A percentile compares a stretch with the other conserved stretches of the same genome.
These are phyloP conservation scores for Phytophthora syringae DNA, from an alignment of 352 stramenopile genomes.

Conservation along the genomic window DNA sequence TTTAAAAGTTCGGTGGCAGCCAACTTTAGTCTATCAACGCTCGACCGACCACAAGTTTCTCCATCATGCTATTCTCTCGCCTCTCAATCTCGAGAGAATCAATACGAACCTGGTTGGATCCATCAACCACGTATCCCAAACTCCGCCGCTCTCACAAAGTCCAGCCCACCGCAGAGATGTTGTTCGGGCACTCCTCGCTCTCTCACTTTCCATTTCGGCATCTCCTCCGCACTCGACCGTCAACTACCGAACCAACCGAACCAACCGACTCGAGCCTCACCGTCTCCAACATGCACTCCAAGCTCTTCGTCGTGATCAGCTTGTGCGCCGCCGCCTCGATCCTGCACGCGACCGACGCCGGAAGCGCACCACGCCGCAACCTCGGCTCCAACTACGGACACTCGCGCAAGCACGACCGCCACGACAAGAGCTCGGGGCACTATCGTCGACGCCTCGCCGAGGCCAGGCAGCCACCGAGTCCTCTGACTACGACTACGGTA, in stretches of 20 bases:
- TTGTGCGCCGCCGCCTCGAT: conserved; percentile 20
- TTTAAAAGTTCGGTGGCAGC: too few species aligned
- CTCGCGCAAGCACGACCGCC: neutral
- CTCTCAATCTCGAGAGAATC: too few species aligned
- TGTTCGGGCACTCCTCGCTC: neutral
- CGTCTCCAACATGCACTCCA: conserved; percentile 26
- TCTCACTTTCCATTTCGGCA: conserved; percentile 11
- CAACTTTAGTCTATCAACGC: too few species aligned
- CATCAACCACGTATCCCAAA: neutral
- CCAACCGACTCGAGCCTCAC: neutral
- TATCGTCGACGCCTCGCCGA: conserved; percentile 32
- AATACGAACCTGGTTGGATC: neutral
- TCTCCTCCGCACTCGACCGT: neutral
- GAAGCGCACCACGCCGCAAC: conserved; percentile 14
- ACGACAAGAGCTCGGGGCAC: conserved; percentile 29
- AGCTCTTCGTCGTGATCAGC: conserved; percentile 15
- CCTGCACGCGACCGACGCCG: too few species aligned
- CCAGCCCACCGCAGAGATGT: neutral
- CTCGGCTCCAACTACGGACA: conserved; percentile 21
- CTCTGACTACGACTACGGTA: conserved; percentile 23
- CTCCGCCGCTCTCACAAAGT: too few species aligned
- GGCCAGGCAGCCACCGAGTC: conserved; percentile 7
- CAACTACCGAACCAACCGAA: too few species aligned
- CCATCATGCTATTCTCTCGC: too few species aligned
- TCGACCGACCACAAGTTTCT: too few species aligned